Evolutionary conservation across 805 yeast genomes (phyloP), one percentile per base, ranked within the genome.

Genomic region (Saccharomycopsis fermentans): DNA sequence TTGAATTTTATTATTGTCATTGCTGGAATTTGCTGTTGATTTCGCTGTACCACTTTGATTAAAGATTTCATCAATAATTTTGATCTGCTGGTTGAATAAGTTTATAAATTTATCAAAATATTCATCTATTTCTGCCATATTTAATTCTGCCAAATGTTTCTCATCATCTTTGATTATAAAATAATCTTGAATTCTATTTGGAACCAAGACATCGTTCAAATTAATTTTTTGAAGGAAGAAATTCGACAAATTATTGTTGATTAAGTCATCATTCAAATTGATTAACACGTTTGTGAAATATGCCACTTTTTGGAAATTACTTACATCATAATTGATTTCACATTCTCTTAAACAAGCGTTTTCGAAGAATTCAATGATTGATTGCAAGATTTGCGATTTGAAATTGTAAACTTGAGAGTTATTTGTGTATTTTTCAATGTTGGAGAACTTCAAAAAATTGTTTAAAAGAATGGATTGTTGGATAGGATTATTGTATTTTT

Each of bases 291-390:
- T 58, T 3, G 73, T 71, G 58, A 67, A 71, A 43, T 66, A 69
- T 40, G 68, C 67, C 5, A 71, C 70, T 17, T 68, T 69, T 4
- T 67, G 70, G 37, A 69, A 79, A 43, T 83, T 81, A 51, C 74
- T 70, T 1, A 74, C 66, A 51, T 78, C 81, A 60, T 78, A 77
- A 61, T 78, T 83, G 34, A 76, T 69, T 55, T 86, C 91, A 59
- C 87, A 75, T 66, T 89, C 95, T 52, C 81, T 70, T 16, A 88
- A 68, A 6, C 86, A 76, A 0, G 94, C 87, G 66, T 79, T 85
- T 47, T 86, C 84, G 66, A 89, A 87, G 19, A 87, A 73, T 65
- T 86, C 92, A 40, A 82, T 68, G 12, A 84, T 73, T 2, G 86
- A 75, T 39, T 76, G 77, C 53, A 86, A 69, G 60, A 81, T 60